These are phyloP conservation scores for Begonia peltatifolia DNA, from an alignment of 306 rosid species.

Conservation along the genomic window DNA sequence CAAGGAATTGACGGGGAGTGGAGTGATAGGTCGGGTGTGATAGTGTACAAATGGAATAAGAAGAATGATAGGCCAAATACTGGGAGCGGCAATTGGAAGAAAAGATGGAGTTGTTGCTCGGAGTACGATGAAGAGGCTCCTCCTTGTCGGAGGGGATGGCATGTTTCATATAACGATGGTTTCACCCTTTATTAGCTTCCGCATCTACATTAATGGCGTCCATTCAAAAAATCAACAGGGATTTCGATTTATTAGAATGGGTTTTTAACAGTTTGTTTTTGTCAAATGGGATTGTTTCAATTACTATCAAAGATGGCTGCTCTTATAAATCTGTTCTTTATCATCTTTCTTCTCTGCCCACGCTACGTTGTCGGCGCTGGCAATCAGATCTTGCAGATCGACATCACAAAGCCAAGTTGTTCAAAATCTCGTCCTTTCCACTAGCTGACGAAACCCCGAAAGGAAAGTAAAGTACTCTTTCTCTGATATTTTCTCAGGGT, in stretches of 20 bases:
- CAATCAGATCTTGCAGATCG: slow-evolving; percentile 63
- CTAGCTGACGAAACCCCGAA: slow-evolving; percentile 45
- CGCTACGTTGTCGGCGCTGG: slow-evolving; percentile 30
- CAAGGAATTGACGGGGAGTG: slow-evolving; percentile 87
- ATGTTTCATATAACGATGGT: slow-evolving; percentile 75
- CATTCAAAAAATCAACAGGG: too few species aligned
- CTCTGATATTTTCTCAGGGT: slow-evolving; percentile 65
- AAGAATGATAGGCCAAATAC: slow-evolving; percentile 51
- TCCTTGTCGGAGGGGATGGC: slow-evolving; percentile 49
- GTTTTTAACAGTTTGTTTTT: neutral
- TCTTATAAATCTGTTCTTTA: slow-evolving; percentile 40
- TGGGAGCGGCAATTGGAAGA: slow-evolving; percentile 56
- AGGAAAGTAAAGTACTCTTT: slow-evolving; percentile 69
- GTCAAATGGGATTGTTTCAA: too few species aligned
- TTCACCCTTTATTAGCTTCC: slow-evolving; percentile 32
- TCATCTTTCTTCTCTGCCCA: slow-evolving; percentile 73
- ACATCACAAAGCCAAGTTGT: slow-evolving; percentile 65
- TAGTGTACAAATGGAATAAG: slow-evolving; percentile 66
- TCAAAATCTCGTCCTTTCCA: slow-evolving; percentile 44
- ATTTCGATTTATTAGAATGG: too few species aligned
- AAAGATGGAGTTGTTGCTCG: slow-evolving; percentile 67
- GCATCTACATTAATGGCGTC: too few species aligned
- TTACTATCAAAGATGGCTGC: too few species aligned
- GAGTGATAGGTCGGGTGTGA: slow-evolving; percentile 64
- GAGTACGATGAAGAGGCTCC: slow-evolving; percentile 52